These are phyloP conservation scores for Saccharum hybrid DNA, from an alignment of 202 grass and related monocot species.

Conservation along the genomic window DNA sequence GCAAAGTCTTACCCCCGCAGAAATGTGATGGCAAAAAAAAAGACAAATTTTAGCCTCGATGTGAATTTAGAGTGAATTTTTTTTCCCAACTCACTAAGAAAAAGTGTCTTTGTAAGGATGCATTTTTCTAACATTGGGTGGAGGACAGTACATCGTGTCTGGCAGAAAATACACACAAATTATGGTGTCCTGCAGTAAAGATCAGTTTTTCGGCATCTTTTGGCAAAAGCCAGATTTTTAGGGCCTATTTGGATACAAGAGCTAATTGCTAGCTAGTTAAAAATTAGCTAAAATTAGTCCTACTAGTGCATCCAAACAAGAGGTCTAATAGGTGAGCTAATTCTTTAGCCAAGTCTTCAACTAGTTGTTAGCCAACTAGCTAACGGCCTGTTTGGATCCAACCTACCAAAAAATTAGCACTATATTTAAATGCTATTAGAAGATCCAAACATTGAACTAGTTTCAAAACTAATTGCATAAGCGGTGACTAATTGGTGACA, in stretches of 20 bases:
- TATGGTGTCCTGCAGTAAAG: not conserved
- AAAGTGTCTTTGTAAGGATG: not conserved
- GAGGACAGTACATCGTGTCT: not conserved
- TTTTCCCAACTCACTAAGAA: constrained; percentile 3
- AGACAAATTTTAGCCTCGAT: not conserved
- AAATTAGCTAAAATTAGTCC: not conserved
- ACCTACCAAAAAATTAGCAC: not conserved
- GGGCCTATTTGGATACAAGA: not conserved
- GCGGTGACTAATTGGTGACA: too few relatives aligned
- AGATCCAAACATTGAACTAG: too few relatives aligned
- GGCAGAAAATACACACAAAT: not conserved
- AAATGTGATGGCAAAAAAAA: not conserved
- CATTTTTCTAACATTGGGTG: not conserved
- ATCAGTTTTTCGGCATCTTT: not conserved
- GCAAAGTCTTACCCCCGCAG: too few relatives aligned
- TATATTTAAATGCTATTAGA: too few relatives aligned
- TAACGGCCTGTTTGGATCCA: not conserved
- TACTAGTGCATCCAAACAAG: not conserved
- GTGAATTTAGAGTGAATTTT: constrained; percentile 1
- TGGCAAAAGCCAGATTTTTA: not conserved
- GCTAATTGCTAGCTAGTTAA: not conserved
- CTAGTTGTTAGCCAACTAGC: too few relatives aligned
- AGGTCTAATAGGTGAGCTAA: not conserved
- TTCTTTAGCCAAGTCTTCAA: not conserved
- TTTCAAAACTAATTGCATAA: too few relatives aligned